phyloP scores from a whole-genome alignment of 768 basidiomycete species.

The Crucibulum laeve region DNA sequence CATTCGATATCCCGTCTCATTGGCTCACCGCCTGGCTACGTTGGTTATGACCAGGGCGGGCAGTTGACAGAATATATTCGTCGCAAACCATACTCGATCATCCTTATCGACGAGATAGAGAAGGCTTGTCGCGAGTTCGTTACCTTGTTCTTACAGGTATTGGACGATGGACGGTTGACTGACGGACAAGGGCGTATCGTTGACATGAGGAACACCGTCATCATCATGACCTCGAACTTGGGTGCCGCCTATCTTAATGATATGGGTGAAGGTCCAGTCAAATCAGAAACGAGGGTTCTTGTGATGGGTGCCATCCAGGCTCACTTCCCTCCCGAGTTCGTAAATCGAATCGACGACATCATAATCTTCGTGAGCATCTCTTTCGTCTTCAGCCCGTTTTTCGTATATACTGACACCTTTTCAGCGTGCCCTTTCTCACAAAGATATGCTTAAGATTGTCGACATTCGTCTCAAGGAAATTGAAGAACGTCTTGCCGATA shows the following conservation, averaged over 20 bases:
- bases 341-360: slow-evolving; percentile 87
- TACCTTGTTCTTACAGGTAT: slow-evolving; percentile 63
- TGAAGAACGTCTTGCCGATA: slow-evolving; percentile 70
- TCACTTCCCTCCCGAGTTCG: slow-evolving; percentile 91
- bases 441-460: slow-evolving; percentile 80
- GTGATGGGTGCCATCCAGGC: slow-evolving; percentile 78
- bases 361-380: slow-evolving; percentile 71
- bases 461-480: slow-evolving; percentile 85
- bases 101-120: slow-evolving; percentile 87
- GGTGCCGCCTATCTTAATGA: slow-evolving; percentile 77
- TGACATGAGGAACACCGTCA: slow-evolving; percentile 88
- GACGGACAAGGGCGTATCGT: slow-evolving; percentile 90
- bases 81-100: slow-evolving; percentile 84
- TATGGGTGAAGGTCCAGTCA: slow-evolving; percentile 68
- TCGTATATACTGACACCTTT: slow-evolving; percentile 20
- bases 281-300: slow-evolving; percentile 48
- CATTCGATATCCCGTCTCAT: slow-evolving; percentile 50
- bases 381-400: slow-evolving; percentile 17
- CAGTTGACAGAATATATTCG: slow-evolving; percentile 93
- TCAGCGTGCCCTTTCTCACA: slow-evolving; percentile 75
- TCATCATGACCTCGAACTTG: slow-evolving; percentile 93
- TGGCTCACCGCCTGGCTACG: slow-evolving; percentile 77
- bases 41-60: slow-evolving; percentile 87
- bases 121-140: slow-evolving; percentile 74
- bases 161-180: slow-evolving; percentile 90